Base-by-base conservation (phyloP, 192 early-diverging fungal genomes). In the Backusella psychrophila region DNA sequence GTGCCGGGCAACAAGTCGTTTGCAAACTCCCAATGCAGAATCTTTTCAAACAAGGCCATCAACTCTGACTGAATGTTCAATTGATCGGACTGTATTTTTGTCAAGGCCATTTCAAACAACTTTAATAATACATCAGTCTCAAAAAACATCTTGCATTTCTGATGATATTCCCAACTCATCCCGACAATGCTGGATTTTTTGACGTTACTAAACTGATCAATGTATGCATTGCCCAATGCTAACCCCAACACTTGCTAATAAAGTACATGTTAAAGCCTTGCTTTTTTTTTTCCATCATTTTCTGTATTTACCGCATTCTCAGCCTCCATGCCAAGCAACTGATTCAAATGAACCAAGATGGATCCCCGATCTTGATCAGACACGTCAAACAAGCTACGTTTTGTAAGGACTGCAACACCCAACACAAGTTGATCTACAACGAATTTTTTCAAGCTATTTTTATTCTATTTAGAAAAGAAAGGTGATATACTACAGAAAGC, bases 191-290 rank as follows among this genome's bases (percentile, higher is more conserved):
- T 87, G 8, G 82, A 86, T 0, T 88, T 80, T 72, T 87, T 87
- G 29, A 81, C 84, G 42, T 82, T 89, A 1, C 88, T 89, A 72
- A 93, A 92, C 77, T 92, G 89, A 78, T 90, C 91, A 9, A 91
- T 77, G 11, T 91, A 71, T 17, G 84, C 88, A 67, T 83, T 81
- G 3, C 87, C 84, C 44, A 91, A 66, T 3, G 82, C 72, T n/a
- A 91, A 77, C 3, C 84, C 90, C 8, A 89, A 52, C 41, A 78
- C 72, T 71, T 85, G 81, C 81, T 84, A 15, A 53, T 68, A 15
- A 14, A 49, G 1, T 0, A n/a, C 1, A 21, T 38, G 31, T 3
- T 11, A 29, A 6, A 17, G 7, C 15, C 1, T 15, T 15, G 0
- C 8, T 46, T 29, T 46, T 46, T 29, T 46, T 70, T 23, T 44